Percentiles rank a stretch among this genome's conserved stretches.
Conservation (phyloP, 140 eudicot species). For the Bidens hawaiensis region DNA sequence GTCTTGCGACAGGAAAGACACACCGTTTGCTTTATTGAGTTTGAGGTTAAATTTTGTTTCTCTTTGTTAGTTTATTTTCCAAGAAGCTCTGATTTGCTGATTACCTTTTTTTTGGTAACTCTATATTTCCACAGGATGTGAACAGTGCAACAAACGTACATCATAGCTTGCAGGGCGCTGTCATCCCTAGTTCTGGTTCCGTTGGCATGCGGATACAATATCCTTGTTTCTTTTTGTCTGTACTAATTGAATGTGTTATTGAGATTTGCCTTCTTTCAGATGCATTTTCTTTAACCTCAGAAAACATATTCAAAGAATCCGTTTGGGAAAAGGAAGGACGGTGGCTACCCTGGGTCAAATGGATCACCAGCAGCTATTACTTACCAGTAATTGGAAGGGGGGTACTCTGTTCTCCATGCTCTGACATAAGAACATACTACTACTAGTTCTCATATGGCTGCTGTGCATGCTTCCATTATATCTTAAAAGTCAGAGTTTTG, state of each 20-base stretch:
- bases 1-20: constrained; percentile 90
- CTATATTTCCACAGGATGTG: constrained; percentile 60
- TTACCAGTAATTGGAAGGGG: constrained; percentile 94
- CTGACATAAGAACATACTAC: constrained; percentile 35
- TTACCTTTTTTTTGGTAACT: not conserved
- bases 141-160: constrained; percentile 90
- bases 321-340: constrained; percentile 92
- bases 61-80: not conserved
- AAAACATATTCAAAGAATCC: constrained; percentile 93
- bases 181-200: constrained; percentile 92
- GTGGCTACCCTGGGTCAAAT: constrained; percentile 53
- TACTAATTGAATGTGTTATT: constrained; percentile 6
- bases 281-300: constrained; percentile 48
- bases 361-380: constrained; percentile 59
- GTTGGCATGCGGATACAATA: constrained; percentile 99
- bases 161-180: constrained; percentile 89
- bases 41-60: constrained; percentile 53
- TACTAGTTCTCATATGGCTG: constrained; percentile 55
- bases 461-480: constrained; percentile 76
- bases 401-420: constrained; percentile 81
- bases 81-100: not conserved
- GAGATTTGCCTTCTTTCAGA: constrained; percentile 13
- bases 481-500: constrained; percentile 67
- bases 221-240: constrained; percentile 35
- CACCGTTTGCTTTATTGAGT: constrained; percentile 97